These are phyloP conservation scores for Lenzites betulinus DNA, from an alignment of 768 basidiomycete genomes.

Conservation along the genomic window DNA sequence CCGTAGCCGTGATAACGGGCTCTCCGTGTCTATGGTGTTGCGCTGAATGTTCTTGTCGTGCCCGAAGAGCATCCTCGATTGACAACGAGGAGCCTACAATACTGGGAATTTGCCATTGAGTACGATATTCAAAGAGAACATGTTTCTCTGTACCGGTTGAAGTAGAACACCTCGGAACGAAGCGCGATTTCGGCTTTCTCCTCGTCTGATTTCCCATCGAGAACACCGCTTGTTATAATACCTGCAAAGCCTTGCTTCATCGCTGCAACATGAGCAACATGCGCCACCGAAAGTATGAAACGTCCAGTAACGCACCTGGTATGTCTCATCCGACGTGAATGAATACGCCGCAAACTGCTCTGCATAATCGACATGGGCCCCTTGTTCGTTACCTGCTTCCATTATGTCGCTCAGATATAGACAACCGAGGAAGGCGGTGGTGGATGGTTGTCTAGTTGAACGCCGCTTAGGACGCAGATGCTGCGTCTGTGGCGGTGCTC, in stretches of 20 bases:
- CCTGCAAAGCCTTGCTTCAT: constrained; percentile 67
- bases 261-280: not conserved
- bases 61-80: not conserved
- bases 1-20: too few species aligned
- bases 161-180: constrained; percentile 68
- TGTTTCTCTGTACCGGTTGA: constrained; percentile 50
- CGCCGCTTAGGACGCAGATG: too few species aligned
- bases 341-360: not conserved
- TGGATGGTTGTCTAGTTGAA: too few species aligned
- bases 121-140: not conserved
- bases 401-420: too few species aligned
- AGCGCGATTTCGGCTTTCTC: constrained; percentile 50
- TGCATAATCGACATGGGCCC: too few species aligned
- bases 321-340: not conserved
- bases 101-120: not conserved
- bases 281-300: too few species aligned
- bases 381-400: too few species aligned
- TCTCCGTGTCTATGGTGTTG: too few species aligned
- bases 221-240: constrained; percentile 48
- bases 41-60: not conserved
- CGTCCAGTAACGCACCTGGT: not conserved
- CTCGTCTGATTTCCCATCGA: constrained; percentile 39
- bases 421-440: not conserved
- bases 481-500: too few species aligned
- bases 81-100: not conserved